These are phyloP conservation scores for Kodamaea lidongshanica DNA, from an alignment of 805 yeast genomes.

Conservation along the genomic window DNA sequence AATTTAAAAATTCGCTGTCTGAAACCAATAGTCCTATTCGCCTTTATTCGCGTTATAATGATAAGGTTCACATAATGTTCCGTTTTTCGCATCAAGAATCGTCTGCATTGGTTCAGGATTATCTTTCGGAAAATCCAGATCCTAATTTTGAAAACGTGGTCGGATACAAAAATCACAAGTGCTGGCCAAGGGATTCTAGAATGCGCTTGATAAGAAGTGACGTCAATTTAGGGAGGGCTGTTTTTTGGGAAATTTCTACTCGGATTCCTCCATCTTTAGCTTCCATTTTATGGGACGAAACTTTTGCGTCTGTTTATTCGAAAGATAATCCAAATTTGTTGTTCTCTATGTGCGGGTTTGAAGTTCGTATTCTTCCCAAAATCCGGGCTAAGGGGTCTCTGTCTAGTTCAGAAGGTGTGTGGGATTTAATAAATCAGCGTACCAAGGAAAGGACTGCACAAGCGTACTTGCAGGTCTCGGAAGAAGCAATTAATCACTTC, in stretches of 20 bases:
- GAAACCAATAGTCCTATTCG: slow-evolving; percentile 73
- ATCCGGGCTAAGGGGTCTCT: slow-evolving; percentile 47
- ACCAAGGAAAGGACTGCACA: slow-evolving; percentile 84
- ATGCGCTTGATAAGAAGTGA: slow-evolving; percentile 90
- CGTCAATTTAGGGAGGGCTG: slow-evolving; percentile 87
- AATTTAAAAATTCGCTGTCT: slow-evolving; percentile 51
- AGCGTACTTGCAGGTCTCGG: slow-evolving; percentile 79
- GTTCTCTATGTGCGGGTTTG: slow-evolving; percentile 93
- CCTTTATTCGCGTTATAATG: slow-evolving; percentile 75
- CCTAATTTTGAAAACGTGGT: slow-evolving; percentile 83
- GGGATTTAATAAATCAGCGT: slow-evolving; percentile 71
- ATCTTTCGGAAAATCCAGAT: slow-evolving; percentile 79
- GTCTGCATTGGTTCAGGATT: slow-evolving; percentile 68
- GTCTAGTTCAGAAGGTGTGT: slow-evolving; percentile 72
- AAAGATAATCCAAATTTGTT: slow-evolving; percentile 83
- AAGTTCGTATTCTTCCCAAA: slow-evolving; percentile 80
- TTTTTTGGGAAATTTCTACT: slow-evolving; percentile 80
- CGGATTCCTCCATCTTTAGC: slow-evolving; percentile 75
- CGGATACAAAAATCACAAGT: slow-evolving; percentile 80
- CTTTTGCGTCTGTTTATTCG: slow-evolving; percentile 84
- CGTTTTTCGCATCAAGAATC: slow-evolving; percentile 70
- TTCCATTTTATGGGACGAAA: slow-evolving; percentile 68
- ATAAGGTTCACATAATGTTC: slow-evolving; percentile 73
- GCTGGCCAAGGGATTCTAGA: slow-evolving; percentile 92
- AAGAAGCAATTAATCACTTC: slow-evolving; percentile 72